Evolutionary conservation across 257 asterid species (phyloP), one percentile per base, ranked within the genome.

Genomic region (Solanum ossicruentum): DNA sequence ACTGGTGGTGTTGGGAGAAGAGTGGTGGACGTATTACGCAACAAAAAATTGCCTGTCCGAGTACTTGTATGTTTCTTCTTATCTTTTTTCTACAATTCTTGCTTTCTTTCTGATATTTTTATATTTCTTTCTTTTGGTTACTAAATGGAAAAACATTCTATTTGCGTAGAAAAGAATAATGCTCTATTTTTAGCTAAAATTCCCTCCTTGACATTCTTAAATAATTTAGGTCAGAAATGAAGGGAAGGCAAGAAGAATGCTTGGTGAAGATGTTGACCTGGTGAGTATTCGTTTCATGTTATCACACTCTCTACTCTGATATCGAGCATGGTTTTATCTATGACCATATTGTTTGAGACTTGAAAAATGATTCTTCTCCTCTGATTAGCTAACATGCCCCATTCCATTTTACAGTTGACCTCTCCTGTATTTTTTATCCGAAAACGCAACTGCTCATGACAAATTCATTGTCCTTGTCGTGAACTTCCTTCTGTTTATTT

Each of bases 1-100:
- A 96, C 99, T 43, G 99, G 99, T 84, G 99, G 99, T 82, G 99
- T 96, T 86, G 98, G 99, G 79, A 89, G 97, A 93, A 92, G 99
- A 89, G 97, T 92, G 72, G 97, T 95, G 85, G 93, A 96, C 85
- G 86, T 93, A 80, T 89, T 96, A 82, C 93, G 92, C 23, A 90
- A 85, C 70, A 95, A 91, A 69, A 97, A 96, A 69, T 85, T 89
- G 69, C 88, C 91, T 32, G 96, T 95, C 75, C 94, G 98, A 88
- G 97, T 87, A 23, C 89, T 96, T 93, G 99, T 96, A 93, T 28
- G 85, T 75, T 49, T 39, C 84, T 73, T 71, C 41, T 18, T 39
- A 5, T 18, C 0, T 57, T 60, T 49, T 52, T 52, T 56, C 81
- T 23, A 56, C 61, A 10, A 45, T 21, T 21, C 36, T 23, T 13